Base-by-base conservation (phyloP, 164 flowering plant species). In the Santalum album region DNA sequence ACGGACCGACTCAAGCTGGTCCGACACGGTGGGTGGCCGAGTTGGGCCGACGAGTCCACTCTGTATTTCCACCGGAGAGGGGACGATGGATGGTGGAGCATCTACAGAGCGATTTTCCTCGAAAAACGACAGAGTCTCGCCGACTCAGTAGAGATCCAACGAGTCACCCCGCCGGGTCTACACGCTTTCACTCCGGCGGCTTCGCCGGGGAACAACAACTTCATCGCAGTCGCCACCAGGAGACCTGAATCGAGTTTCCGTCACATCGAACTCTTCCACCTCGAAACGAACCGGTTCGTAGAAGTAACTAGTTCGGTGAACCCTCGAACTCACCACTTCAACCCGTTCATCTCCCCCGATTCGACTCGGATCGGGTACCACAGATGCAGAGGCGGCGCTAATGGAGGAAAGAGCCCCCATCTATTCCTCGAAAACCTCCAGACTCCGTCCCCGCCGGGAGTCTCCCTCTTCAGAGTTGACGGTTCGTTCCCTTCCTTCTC, bases 131-230 rank as follows among this genome's bases (percentile, higher is more conserved):
- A 54, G 50, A 15, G 61, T 40, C 53, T 55, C 2, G 51, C 49
- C 5, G 75, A 66, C 23, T 71, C 77, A 11, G 83, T 77, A 27
- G 58, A 22, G 16, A 56, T 81, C 36, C 69, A 77, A 39, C 80
- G 96, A 56, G 74, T 90, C 68, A 87, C 94, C 1, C 97, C 91
- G 43, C 89, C 91, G 22, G 96, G 94, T 47, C 44, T 87, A 20
- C 97, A 90, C 72, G 84, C 83, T 19, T 90, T 90, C 81, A 87
- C 97, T 1, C 96, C 95, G 1, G 91, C 87, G 9, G 73, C 86
- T 45, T 80, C 79, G 6, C 55, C 65, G 1, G 70, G 65, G 4
- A 72, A 74, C 62, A 54, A 73, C 17, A 73, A 67, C 7, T 76
- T 79, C 59, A 75, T 90, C 2, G 96, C 85, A 3, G 66, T 90